Percentiles rank a stretch among this genome's conserved stretches.
Evolutionary conservation across 371 early-diverging fungal species (phyloP).

Genomic region (Mucor circinelloides): DNA sequence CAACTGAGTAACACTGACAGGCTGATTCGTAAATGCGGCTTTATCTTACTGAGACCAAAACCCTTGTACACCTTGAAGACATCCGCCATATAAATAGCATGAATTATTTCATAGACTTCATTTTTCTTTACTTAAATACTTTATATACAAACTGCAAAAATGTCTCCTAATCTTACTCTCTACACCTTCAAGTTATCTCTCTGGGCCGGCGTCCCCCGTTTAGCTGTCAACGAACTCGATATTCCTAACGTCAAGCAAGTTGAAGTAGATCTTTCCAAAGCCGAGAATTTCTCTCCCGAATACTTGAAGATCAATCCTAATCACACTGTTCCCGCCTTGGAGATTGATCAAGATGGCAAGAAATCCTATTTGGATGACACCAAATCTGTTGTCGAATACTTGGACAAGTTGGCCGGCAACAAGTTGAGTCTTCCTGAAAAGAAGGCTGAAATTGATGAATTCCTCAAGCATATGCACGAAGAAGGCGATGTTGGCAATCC

Average conservation of each 20-base stretch:
- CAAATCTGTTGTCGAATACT: conserved; percentile 23
- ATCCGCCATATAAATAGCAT: background rate
- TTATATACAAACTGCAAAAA: background rate
- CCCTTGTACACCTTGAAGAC: background rate
- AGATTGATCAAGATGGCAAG: conserved; percentile 21
- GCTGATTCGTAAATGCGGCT: background rate
- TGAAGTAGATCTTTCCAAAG: conserved; percentile 38
- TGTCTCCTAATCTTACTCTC: conserved; percentile 24
- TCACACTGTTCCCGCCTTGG: conserved; percentile 38
- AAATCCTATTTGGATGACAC: conserved; percentile 19
- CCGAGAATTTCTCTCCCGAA: conserved; percentile 39
- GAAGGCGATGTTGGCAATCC: conserved; percentile 36
- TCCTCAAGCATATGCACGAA: conserved; percentile 34
- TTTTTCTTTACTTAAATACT: background rate
- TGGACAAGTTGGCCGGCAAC: conserved; percentile 22
- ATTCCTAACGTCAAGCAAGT: conserved; percentile 29
- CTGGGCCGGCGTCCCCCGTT: conserved; percentile 37
- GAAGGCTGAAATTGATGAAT: conserved; percentile 19
- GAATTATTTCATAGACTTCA: background rate
- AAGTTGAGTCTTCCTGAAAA: conserved; percentile 16
- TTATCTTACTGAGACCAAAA: background rate
- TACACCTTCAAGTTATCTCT: conserved; percentile 40
- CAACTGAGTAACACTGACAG: background rate
- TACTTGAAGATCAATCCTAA: conserved; percentile 36
- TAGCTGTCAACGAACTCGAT: conserved; percentile 30